Evolutionary conservation across 495 filamentous ascomycete species (phyloP), one percentile per base, ranked within the genome.

Genomic region (Xylaria intraflava): DNA sequence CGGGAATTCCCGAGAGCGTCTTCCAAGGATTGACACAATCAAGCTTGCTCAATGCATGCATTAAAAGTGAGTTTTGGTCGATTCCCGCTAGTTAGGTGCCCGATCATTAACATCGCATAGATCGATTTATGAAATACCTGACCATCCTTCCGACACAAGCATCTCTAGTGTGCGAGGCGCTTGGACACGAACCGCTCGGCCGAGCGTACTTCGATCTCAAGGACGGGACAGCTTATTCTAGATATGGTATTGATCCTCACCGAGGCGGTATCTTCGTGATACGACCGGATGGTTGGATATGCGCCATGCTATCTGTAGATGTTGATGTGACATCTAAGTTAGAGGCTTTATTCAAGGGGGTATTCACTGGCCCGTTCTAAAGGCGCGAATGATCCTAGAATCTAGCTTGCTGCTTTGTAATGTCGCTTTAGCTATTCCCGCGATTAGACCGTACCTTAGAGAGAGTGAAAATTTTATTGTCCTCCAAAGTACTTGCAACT

Each of bases 221-320:
- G 7, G 46, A 65, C 10, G 39, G 55, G 16, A 48, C 42, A 8
- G 72, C 67, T 27, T 69, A 74, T 54, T 36, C 19, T 4, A 55
- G 66, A 20, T 77, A 71, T 51, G 69, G 70, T 7, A 62, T 73
- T 11, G 59, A 64, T 29, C 31, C 49, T 1, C 44, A 49, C 2
- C 40, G 58, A 29, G 72, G 74, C 6, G 68, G 60, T 14, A 53
- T 77, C 12, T 55, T 73, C 7, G 63, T 77, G 0, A 35, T 75
- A 39, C 60, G 74, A 31, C 74, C 74, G 11, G 74, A 77, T 60
- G 72, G 72, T 17, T 77, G 74, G 74, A 61, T 77, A 26, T 72
- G 60, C 1, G 68, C 71, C 8, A 55, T 66, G 16, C 41, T 61
- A 3, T 27, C 29, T 26, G 47, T 74, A 26, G 49, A 53, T 46